Evolutionary conservation across 2,329 filamentous ascomycete genomes (phyloP).

Genomic region (Ophiostoma perfectum): DNA sequence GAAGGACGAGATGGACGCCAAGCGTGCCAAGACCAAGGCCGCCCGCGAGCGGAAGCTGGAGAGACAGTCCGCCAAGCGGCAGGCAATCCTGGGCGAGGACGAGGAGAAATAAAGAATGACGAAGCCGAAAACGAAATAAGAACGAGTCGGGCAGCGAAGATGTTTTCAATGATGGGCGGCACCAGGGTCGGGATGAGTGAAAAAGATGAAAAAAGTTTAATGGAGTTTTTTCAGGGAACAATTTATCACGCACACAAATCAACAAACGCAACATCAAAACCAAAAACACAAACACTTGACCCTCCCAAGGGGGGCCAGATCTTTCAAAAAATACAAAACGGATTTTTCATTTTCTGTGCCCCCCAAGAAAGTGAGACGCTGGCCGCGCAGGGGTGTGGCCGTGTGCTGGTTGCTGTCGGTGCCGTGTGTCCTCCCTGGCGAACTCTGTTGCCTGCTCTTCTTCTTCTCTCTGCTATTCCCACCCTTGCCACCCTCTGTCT

Average conservation of each 20-base stretch:
- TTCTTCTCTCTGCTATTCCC: background rate
- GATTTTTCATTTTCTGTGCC: background rate
- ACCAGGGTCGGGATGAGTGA: conserved; percentile 16
- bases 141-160: conserved; percentile 11
- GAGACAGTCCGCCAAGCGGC: conserved; percentile 86
- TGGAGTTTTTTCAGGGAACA: conserved; percentile 23
- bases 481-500: background rate
- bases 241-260: conserved; percentile 15
- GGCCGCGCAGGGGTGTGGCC: no score
- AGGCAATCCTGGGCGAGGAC: conserved; percentile 70
- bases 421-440: background rate
- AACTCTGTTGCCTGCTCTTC: background rate
- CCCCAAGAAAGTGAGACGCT: background rate
- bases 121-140: background rate
- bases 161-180: conserved; percentile 17
- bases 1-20: conserved; percentile 99
- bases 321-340: background rate
- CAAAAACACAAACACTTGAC: background rate
- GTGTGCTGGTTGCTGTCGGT: background rate
- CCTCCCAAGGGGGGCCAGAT: no score
- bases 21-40: conserved; percentile 99
- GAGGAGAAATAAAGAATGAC: conserved; percentile 42
- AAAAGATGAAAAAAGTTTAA: conserved; percentile 20
- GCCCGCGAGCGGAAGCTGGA: conserved; percentile 97
- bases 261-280: background rate